Conservation (phyloP, 2,329 filamentous ascomycete genomes). For the Penicillium sumatraense region DNA sequence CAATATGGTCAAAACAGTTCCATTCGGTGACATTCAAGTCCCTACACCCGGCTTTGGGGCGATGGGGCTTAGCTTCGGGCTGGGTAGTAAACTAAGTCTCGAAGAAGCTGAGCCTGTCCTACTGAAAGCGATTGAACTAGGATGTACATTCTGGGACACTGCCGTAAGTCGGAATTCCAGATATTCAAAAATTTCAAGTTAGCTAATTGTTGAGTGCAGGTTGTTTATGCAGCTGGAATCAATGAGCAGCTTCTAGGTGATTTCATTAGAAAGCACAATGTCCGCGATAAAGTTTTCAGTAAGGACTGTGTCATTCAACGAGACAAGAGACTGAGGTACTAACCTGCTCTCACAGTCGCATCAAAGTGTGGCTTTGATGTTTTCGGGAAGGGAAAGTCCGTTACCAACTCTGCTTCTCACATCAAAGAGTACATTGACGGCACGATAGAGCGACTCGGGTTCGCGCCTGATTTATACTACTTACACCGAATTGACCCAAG, state of each 20-base stretch:
- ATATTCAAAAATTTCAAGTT: background rate
- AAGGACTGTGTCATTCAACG: constrained; percentile 16
- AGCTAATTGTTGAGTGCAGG: constrained; percentile 33
- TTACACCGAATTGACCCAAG: constrained; percentile 47
- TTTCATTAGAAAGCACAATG: constrained; percentile 57
- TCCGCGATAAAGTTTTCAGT: constrained; percentile 57
- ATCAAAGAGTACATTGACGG: constrained; percentile 1
- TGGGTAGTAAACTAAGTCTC: constrained; percentile 48
- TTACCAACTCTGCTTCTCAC: constrained; percentile 46
- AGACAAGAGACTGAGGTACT: background rate
- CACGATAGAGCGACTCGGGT: background rate
- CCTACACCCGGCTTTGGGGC: constrained; percentile 54
- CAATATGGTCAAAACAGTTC: constrained; percentile 48
- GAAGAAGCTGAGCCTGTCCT: constrained; percentile 56
- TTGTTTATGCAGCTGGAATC: constrained; percentile 52
- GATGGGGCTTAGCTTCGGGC: constrained; percentile 54
- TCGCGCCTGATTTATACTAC: background rate
- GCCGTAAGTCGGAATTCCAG: constrained; percentile 37
- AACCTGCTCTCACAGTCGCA: constrained; percentile 42
- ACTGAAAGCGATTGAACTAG: constrained; percentile 54
- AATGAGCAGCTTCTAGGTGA: constrained; percentile 58
- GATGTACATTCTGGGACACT: constrained; percentile 55
- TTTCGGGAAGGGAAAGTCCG: constrained; percentile 35
- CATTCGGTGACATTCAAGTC: constrained; percentile 46
- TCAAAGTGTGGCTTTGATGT: constrained; percentile 54